Evolutionary conservation across 1,284 basidiomycete species (phyloP), one percentile per base, ranked within the genome.

Genomic region (Cryptococcus deneoformans): DNA sequence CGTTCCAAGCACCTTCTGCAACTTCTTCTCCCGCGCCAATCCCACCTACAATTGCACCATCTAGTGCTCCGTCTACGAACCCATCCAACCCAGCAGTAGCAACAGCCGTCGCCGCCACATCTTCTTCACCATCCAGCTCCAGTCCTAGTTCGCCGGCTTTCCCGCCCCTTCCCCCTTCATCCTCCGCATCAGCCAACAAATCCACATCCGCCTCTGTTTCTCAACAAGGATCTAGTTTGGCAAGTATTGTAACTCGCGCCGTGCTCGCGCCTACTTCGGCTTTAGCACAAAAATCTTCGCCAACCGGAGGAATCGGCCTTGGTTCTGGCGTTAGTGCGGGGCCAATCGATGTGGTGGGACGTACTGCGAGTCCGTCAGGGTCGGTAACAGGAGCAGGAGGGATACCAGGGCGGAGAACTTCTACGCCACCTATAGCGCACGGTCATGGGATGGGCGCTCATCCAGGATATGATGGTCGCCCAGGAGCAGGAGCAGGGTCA

Each of bases 221-320:
- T 1, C 36, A 40, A 7, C n/a, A 48, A 2, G 75, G 75, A 1
- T 75, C 77, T 1, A 75, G 72, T 54, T 56, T 78, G 16, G 77
- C 77, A 3, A 71, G 69, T 35, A 77, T 78, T 35, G 72, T 78
- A 35, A 77, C 75, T 2, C 63, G 76, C 24, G 77, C 77, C 0
- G 74, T 76, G 2, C 64, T 76, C 5, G 67, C 65, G 20, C 74
- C 74, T 5, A 68, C 67, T 8, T 69, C 66, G 37, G 67, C 65
- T 1, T 54, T 75, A 5, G 65, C 61, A 0, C 20, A 20, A 20
- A 20, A 20, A 20, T 20, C 20, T 20, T 20, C 20, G 20, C 20
- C 20, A 20, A 20, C 20, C 20, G 20, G 20, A 20, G 20, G 20
- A 20, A 20, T 20, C 20, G 20, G 20, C 20, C 20, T 20, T 20